These are phyloP conservation scores for Neofusicoccum kwambonambiense DNA, from an alignment of 2,329 filamentous ascomycete genomes.

Conservation along the genomic window DNA sequence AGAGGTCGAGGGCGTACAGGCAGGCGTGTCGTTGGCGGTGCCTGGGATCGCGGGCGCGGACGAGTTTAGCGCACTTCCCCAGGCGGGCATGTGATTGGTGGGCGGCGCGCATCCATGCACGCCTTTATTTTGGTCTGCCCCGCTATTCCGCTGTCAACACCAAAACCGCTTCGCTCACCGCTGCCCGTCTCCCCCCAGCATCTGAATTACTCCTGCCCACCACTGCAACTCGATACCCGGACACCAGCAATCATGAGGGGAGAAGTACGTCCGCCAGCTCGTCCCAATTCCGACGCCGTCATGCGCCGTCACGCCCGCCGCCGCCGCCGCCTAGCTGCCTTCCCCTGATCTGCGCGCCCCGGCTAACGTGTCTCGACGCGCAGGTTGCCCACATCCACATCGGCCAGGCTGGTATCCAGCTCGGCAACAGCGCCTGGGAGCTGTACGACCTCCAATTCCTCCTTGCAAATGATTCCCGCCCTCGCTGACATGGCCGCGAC, in stretches of 20 bases:
- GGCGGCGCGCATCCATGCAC: conserved; percentile 9
- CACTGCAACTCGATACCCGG: conserved; percentile 15
- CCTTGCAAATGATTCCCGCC: not conserved
- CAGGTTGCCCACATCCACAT: conserved; percentile 67
- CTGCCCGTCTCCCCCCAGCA: not conserved
- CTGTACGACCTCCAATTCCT: conserved; percentile 56
- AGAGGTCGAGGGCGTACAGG: not conserved
- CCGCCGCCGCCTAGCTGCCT: conserved; percentile 11
- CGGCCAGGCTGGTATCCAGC: conserved; percentile 71
- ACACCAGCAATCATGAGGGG: conserved; percentile 36
- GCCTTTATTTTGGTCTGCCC: conserved; percentile 18
- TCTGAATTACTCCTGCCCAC: conserved; percentile 16
- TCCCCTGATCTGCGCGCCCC: conserved; percentile 13
- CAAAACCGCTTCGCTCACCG: conserved; percentile 17
- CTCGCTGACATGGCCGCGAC: conserved; percentile 22
- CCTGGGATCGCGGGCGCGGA: not conserved
- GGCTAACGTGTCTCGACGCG: conserved; percentile 16
- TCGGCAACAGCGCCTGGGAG: conserved; percentile 74
- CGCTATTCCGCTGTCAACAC: conserved; percentile 19
- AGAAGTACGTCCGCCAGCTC: conserved; percentile 34
- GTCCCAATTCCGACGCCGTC: not conserved
- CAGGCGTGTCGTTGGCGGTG: conserved; percentile 10
- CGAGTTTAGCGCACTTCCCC: not conserved
- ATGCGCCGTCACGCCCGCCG: conserved; percentile 10
- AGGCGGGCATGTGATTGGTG: not conserved